phyloP scores from a whole-genome alignment of 2,329 filamentous ascomycete species.

The Talaromyces piceae region DNA sequence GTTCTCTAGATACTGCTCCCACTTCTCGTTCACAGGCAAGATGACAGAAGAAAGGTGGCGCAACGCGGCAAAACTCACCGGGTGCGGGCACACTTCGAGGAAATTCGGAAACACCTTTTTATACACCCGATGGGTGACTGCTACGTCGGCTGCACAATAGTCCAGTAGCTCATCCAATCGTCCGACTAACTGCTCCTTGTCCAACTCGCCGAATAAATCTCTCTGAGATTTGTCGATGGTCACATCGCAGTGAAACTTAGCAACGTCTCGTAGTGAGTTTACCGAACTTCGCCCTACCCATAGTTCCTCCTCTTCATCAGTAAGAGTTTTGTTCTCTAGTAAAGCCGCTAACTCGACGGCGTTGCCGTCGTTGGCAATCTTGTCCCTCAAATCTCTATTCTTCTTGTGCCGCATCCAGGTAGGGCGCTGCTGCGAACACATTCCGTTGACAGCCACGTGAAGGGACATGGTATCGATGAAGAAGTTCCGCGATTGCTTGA shows the following conservation, averaged over 20 bases:
- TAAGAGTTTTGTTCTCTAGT: conserved; percentile 58
- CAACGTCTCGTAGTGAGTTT: conserved; percentile 91
- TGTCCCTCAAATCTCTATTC: conserved; percentile 73
- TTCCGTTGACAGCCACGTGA: conserved; percentile 95
- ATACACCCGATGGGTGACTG: conserved; percentile 89
- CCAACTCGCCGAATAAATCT: conserved; percentile 77
- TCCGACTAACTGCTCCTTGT: conserved; percentile 60
- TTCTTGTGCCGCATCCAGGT: conserved; percentile 98
- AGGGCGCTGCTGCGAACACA: conserved; percentile 93
- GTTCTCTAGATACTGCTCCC: conserved; percentile 76
- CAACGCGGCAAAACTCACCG: conserved; percentile 91
- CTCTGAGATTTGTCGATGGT: conserved; percentile 83
- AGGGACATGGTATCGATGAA: conserved; percentile 98
- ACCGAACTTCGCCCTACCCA: conserved; percentile 94
- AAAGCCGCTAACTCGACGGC: conserved; percentile 64
- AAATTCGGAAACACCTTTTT: conserved; percentile 89
- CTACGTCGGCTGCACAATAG: conserved; percentile 92
- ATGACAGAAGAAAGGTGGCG: conserved; percentile 92
- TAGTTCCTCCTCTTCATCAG: conserved; percentile 83
- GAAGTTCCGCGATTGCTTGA: conserved; percentile 73
- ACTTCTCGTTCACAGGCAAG: conserved; percentile 77
- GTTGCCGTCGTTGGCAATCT: conserved; percentile 63
- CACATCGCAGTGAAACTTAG: conserved; percentile 89
- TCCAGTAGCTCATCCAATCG: conserved; percentile 78
- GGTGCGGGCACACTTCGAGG: conserved; percentile 83